Evolutionary conservation across 768 basidiomycete genomes (phyloP), one percentile per base, ranked within the genome.

Genomic region (Hericium rajendrae): DNA sequence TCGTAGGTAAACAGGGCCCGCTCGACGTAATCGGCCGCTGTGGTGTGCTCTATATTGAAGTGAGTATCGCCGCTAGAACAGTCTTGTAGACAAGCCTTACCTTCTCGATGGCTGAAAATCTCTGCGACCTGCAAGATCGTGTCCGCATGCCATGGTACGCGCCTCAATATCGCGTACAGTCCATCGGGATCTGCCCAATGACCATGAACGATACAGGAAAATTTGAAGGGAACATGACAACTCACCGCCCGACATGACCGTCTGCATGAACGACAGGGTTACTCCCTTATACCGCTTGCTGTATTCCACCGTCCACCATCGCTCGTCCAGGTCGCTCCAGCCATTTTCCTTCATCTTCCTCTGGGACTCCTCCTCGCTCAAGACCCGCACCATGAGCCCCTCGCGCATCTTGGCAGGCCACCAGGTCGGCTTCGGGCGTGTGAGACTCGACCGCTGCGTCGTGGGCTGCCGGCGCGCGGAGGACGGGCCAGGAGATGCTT

Each of bases 1-100:
- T 97, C 94, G 60, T 94, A 97, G 0, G 93, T 85, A 72, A 94
- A 97, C 15, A 99, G 69, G 0, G 94, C 89, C n/a, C 94, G 82
- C 56, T 92, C 88, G n/a, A 93, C 83, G 64, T 83, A 91, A 59
- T 97, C 93, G 3, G 89, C 83, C 0, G 92, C 91, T 54, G 85
- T 82, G 39, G 85, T 78, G 64, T 93, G 83, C 66, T 97, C 93
- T 91, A 16, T 24, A 10, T 16, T 1, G 28, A 1, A 51, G 11
- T 15, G 18, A 49, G 51, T 54, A 46, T 6, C 18, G n/a, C 38
- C 26, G n/a, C 38, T 15, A 1, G 9, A 32, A 12, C 20, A 24
- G 22, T 3, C 40, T 22, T 18, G 48, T 39, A 48, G 38, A 41
- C 20, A 5, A 9, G 2, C 56, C 74, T 24, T 38, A 89, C 93